phyloP scores from a whole-genome alignment of 1,284 basidiomycete genomes.

The Fereydounia khargensis region DNA sequence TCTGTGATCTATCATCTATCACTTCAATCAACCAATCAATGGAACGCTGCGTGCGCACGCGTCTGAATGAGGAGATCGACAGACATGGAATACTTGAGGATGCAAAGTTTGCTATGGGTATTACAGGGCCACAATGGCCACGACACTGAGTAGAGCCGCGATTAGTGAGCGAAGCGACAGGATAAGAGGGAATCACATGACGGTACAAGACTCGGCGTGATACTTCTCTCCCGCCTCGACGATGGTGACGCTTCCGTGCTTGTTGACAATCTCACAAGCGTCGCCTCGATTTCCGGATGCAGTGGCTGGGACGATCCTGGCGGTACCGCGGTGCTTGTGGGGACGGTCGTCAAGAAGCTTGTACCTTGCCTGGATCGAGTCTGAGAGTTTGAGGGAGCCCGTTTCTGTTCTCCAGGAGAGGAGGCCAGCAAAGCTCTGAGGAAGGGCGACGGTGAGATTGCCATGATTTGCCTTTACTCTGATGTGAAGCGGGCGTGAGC shows the following conservation, averaged over 20 bases:
- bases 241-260: constrained; percentile 24
- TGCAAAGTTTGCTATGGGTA: no score
- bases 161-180: background rate
- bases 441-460: constrained; percentile 33
- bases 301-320: constrained; percentile 26
- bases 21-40: no score
- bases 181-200: constrained; percentile 10
- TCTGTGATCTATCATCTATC: no score
- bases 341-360: constrained; percentile 21
- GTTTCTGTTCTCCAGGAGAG: constrained; percentile 40
- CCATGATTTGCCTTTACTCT: constrained; percentile 26
- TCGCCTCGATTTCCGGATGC: constrained; percentile 33
- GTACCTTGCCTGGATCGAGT: constrained; percentile 17
- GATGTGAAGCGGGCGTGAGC: constrained; percentile 35
- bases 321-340: constrained; percentile 37
- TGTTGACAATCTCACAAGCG: constrained; percentile 20
- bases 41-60: background rate
- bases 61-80: no score
- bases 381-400: constrained; percentile 37
- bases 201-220: constrained; percentile 3
- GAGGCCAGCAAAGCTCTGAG: constrained; percentile 37
- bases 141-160: no score
- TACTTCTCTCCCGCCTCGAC: constrained; percentile 13
- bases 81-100: no score
- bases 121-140: no score